Evolutionary conservation across 2,329 filamentous ascomycete genomes (phyloP).

Genomic region (Botryosphaeria dothidea): DNA sequence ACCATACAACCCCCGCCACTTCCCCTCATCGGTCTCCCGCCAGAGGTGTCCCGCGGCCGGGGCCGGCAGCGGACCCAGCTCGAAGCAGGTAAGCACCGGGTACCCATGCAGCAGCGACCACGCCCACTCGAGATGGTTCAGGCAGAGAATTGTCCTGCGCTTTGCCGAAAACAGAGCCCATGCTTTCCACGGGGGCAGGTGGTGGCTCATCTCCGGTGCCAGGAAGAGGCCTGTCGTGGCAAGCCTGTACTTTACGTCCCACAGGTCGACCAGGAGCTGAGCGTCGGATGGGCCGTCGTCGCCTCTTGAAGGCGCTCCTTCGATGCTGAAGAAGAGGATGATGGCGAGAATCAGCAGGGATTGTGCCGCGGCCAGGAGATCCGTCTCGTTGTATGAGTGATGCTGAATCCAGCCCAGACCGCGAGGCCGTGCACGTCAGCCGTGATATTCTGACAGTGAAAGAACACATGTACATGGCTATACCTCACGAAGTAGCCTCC

Average conservation of each 20-base stretch:
- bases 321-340: not conserved
- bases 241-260: not conserved
- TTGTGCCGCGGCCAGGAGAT: not conserved
- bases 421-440: no score
- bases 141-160: not conserved
- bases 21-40: not conserved
- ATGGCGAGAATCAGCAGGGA: not conserved
- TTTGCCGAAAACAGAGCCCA: not conserved
- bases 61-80: not conserved
- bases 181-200: not conserved
- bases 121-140: not conserved
- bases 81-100: not conserved
- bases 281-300: not conserved
- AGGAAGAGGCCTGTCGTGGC: not conserved
- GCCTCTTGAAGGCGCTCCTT: not conserved
- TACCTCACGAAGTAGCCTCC: not conserved
- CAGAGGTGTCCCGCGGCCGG: not conserved
- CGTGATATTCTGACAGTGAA: no score
- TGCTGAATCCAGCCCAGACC: no score
- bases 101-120: not conserved
- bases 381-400: not conserved
- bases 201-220: not conserved
- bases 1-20: not conserved
- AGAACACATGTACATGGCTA: no score
- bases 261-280: not conserved